Conservation (phyloP, 805 yeast species). For the Metschnikowia gelsemii region DNA sequence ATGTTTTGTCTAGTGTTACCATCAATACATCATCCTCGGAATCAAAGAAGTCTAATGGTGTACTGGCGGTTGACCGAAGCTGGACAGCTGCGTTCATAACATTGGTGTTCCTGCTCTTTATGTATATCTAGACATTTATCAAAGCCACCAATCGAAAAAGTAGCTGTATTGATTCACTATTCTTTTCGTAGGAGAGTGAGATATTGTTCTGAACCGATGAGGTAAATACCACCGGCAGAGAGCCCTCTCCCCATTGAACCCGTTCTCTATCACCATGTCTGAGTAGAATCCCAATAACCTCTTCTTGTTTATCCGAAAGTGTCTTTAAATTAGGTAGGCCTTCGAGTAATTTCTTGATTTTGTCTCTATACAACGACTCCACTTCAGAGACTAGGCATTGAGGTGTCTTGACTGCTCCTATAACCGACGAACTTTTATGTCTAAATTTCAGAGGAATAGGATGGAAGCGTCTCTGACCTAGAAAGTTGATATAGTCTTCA, state of each 20-base stretch:
- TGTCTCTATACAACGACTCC: slow-evolving; percentile 4
- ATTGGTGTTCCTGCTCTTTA: slow-evolving; percentile 16
- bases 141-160: slow-evolving; percentile 8
- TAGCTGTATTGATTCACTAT: slow-evolving; percentile 14
- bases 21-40: slow-evolving; percentile 22
- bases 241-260: neutral
- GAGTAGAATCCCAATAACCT: neutral
- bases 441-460: slow-evolving; percentile 29
- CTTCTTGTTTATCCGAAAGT: neutral
- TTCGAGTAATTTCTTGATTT: neutral
- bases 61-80: slow-evolving; percentile 14
- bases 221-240: slow-evolving; percentile 20
- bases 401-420: slow-evolving; percentile 10
- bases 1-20: slow-evolving; percentile 29
- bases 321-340: neutral
- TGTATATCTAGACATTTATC: slow-evolving; percentile 10
- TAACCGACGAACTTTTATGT: slow-evolving; percentile 8
- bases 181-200: slow-evolving; percentile 18
- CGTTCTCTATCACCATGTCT: neutral
- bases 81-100: slow-evolving; percentile 11
- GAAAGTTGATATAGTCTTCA: slow-evolving; percentile 22
- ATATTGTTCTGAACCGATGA: slow-evolving; percentile 14
- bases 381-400: slow-evolving; percentile 19
- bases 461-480: slow-evolving; percentile 20
- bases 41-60: slow-evolving; percentile 27